Evolutionary conservation across 441 rosid genomes (phyloP).

Genomic region (Dalechampia spathulata): DNA sequence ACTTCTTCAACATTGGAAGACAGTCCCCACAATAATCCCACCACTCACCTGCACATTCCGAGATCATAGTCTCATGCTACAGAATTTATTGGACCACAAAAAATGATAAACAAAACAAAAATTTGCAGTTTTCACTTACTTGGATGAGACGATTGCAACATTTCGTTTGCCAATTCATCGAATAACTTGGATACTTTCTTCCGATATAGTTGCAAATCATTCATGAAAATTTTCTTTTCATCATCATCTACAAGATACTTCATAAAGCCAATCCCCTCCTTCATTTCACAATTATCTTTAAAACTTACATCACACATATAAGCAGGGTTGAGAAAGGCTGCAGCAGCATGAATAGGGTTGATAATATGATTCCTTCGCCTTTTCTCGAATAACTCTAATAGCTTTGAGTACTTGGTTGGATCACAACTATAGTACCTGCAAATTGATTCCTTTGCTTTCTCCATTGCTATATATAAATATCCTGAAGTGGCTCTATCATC

Average conservation of each 20-base stretch:
- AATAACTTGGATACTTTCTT: no score
- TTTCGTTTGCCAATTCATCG: no score
- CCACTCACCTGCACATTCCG: not conserved
- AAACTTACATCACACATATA: not conserved
- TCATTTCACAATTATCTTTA: not conserved
- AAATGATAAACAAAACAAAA: not conserved
- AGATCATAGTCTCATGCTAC: no score
- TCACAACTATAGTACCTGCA: no score
- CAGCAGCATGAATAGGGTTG: not conserved
- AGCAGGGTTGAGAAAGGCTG: not conserved
- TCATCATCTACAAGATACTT: not conserved
- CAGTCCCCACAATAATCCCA: not conserved
- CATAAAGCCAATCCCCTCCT: not conserved
- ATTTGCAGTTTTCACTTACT: no score
- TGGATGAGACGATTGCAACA: no score
- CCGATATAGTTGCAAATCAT: no score
- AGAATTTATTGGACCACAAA: no score
- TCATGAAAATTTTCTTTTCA: no score
- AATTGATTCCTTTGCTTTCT: not conserved
- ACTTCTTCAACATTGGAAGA: not conserved
- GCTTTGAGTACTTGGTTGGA: not conserved
- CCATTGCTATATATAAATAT: slow-evolving; percentile 8
- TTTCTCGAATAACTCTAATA: not conserved
- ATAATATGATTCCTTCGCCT: not conserved
- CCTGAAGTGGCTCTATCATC: not conserved